Percentiles rank a stretch among this genome's conserved stretches.
Evolutionary conservation across 208 protist genomes (phyloP).

Genomic region (Naegleria lovaniensis): DNA sequence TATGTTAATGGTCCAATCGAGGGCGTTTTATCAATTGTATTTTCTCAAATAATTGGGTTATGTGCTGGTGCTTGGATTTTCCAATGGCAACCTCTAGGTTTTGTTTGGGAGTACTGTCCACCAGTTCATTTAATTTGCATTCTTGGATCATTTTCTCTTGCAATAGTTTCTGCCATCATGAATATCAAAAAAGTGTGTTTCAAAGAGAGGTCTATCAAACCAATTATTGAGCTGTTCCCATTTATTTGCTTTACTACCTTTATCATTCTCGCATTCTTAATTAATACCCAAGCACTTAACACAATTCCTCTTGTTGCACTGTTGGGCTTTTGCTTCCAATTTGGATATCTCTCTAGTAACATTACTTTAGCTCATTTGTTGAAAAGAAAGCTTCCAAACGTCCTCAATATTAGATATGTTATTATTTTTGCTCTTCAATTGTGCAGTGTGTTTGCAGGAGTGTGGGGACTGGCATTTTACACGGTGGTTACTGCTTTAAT

Average conservation of each 20-base stretch:
- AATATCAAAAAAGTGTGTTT: neutral
- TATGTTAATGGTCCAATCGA: conserved; percentile 15
- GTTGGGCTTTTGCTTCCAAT: neutral
- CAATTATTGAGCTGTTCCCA: neutral
- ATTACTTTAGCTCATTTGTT: neutral
- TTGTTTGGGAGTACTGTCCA: neutral
- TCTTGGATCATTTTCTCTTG: neutral
- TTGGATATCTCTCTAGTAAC: conserved; percentile 4
- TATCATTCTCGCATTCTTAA: neutral
- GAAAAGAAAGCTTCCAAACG: neutral
- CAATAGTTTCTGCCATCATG: neutral
- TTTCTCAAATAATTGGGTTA: conserved; percentile 7
- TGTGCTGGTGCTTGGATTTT: neutral
- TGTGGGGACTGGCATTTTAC: neutral
- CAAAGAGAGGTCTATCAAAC: neutral
- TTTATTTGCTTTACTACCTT: neutral
- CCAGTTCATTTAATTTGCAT: neutral
- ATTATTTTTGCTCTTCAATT: neutral
- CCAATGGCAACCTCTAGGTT: neutral
- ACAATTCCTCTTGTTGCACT: neutral
- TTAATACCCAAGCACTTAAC: neutral
- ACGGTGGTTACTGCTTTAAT: neutral
- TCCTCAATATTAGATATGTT: neutral
- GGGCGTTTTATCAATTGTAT: neutral
- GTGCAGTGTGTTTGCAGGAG: neutral